These are phyloP conservation scores for Apiospora hydei DNA, from an alignment of 2,329 filamentous ascomycete genomes.

Conservation along the genomic window DNA sequence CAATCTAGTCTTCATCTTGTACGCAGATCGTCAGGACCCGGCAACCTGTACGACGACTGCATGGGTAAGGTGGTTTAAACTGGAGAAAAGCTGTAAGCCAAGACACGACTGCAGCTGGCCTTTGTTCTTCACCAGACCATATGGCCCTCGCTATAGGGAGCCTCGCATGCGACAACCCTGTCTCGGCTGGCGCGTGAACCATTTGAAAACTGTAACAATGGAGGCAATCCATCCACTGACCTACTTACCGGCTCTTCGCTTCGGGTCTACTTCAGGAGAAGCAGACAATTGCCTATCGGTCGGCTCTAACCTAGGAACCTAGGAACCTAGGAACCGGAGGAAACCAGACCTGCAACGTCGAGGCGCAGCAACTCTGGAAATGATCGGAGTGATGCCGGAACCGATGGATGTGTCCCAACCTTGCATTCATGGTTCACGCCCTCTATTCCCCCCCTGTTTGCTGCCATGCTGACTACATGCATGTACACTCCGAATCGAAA, in stretches of 20 bases:
- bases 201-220: neutral
- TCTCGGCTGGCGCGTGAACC: neutral
- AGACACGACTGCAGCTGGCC: neutral
- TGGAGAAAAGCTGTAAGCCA: conserved; percentile 13
- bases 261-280: neutral
- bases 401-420: neutral
- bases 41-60: conserved; percentile 6
- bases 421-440: neutral
- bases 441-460: neutral
- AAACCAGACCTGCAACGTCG: neutral
- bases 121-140: neutral
- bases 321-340: neutral
- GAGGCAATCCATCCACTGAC: too few species aligned
- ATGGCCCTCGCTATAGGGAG: neutral
- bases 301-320: too few species aligned
- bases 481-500: neutral
- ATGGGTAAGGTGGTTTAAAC: conserved; percentile 7
- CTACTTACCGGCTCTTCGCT: too few species aligned
- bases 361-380: neutral
- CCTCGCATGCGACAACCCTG: neutral
- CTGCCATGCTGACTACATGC: conserved; percentile 13
- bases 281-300: too few species aligned
- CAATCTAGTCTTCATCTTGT: conserved; percentile 12
- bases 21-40: conserved; percentile 16
- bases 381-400: neutral